These are phyloP conservation scores for Tolypocladium album DNA, from an alignment of 2,329 filamentous ascomycete genomes.

Conservation along the genomic window DNA sequence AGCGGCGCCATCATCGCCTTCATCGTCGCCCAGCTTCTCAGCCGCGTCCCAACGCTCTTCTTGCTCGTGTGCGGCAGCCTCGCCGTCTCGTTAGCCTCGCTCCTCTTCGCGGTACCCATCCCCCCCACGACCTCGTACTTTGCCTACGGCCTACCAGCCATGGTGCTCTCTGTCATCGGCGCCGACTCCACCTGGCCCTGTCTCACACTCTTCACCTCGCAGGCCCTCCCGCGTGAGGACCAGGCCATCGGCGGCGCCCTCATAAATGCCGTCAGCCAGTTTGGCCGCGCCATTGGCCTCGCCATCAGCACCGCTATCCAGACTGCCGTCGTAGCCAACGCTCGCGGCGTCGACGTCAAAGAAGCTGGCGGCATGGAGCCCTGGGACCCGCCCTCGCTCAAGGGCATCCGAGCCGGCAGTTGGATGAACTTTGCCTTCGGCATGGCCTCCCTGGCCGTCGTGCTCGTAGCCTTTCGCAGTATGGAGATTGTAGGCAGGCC, in stretches of 20 bases:
- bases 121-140: conserved; percentile 51
- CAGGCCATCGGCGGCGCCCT: conserved; percentile 59
- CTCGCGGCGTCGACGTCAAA: conserved; percentile 31
- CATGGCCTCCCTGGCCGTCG: conserved; percentile 29
- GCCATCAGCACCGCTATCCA: conserved; percentile 56
- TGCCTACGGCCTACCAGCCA: conserved; percentile 55
- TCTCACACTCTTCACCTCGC: conserved; percentile 55
- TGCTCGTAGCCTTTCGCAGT: conserved; percentile 36
- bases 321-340: conserved; percentile 45
- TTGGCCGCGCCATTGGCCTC: conserved; percentile 55
- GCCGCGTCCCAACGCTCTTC: conserved; percentile 45
- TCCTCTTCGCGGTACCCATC: conserved; percentile 56
- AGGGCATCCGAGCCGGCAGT: conserved; percentile 35
- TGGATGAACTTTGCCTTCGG: conserved; percentile 43
- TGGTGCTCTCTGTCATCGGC: conserved; percentile 54
- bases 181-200: conserved; percentile 58
- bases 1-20: conserved; percentile 47
- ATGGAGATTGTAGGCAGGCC: conserved; percentile 40
- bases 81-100: conserved; percentile 40
- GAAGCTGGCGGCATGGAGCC: conserved; percentile 27
- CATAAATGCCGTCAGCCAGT: conserved; percentile 54
- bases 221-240: conserved; percentile 49
- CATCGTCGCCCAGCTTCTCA: conserved; percentile 43
- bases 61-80: conserved; percentile 48
- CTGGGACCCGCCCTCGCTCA: conserved; percentile 35